phyloP scores from a whole-genome alignment of 176 grass and related monocot species.

The Hyparrhenia diplandra region DNA sequence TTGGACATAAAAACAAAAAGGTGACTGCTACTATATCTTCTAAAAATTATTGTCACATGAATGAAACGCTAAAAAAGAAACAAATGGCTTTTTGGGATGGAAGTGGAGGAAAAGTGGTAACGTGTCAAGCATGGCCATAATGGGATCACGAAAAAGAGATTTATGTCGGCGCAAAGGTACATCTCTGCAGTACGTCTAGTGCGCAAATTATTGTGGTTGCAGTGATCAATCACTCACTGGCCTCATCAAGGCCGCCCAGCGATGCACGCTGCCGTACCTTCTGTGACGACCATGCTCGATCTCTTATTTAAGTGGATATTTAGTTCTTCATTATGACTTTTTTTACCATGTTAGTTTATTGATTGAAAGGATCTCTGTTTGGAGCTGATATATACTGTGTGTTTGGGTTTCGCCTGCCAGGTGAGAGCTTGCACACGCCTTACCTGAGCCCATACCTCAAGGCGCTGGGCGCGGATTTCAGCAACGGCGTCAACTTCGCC shows the following conservation, averaged over 20 bases:
- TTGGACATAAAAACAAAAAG: too few species aligned
- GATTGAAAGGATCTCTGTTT: too few species aligned
- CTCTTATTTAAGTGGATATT: too few species aligned
- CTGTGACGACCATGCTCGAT: too few species aligned
- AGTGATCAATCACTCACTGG: not conserved
- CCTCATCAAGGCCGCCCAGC: too few species aligned
- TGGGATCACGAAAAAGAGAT: slow-evolving; percentile 4
- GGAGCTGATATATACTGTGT: too few species aligned
- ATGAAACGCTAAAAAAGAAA: too few species aligned
- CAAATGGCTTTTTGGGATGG: not conserved
- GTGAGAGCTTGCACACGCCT: slow-evolving; percentile 48
- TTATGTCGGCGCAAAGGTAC: not conserved
- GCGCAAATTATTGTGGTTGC: not conserved
- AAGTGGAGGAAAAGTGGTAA: not conserved
- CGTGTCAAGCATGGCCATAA: not conserved
- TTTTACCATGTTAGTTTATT: too few species aligned
- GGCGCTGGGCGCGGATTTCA: slow-evolving; percentile 52
- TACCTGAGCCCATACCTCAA: slow-evolving; percentile 61
- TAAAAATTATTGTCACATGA: too few species aligned
- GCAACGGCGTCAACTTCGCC: slow-evolving; percentile 75
- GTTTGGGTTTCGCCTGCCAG: slow-evolving; percentile 4
- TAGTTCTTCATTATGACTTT: too few species aligned
- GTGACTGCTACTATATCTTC: too few species aligned
- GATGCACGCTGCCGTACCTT: not conserved
- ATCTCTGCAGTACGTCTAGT: too few species aligned